phyloP scores from a whole-genome alignment of 2,329 filamentous ascomycete genomes.

The Diaporthe eres region DNA sequence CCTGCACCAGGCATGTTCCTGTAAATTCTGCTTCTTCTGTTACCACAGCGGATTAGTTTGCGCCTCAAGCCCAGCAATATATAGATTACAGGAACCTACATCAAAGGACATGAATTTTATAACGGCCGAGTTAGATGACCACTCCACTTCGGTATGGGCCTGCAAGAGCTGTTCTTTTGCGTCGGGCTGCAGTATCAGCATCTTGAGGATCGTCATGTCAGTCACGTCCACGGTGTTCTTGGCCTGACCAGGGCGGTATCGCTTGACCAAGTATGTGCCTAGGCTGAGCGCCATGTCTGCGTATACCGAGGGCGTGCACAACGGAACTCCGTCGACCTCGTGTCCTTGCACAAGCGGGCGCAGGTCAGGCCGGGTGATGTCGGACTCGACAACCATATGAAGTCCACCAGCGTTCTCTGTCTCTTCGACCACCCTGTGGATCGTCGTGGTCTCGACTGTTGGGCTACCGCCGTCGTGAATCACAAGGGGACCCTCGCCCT shows the following conservation, averaged over 20 bases:
- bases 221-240: conserved; percentile 70
- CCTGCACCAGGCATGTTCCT: conserved; percentile 75
- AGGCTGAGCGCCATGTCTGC: conserved; percentile 65
- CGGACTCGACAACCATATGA: conserved; percentile 75
- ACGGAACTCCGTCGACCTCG: conserved; percentile 74
- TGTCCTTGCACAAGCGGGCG: conserved; percentile 73
- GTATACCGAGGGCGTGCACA: conserved; percentile 73
- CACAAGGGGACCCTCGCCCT: conserved; percentile 7
- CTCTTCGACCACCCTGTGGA: conserved; percentile 8
- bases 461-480: conserved; percentile 60
- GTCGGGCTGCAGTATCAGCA: conserved; percentile 64
- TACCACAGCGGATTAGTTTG: neutral
- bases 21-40: conserved; percentile 66
- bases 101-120: conserved; percentile 74
- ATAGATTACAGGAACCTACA: conserved; percentile 41
- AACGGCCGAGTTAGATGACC: conserved; percentile 71
- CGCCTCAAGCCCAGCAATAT: neutral
- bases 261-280: conserved; percentile 74
- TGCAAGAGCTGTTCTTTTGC: conserved; percentile 69
- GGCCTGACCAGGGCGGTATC: neutral
- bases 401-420: neutral
- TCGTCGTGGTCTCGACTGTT: neutral
- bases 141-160: conserved; percentile 71
- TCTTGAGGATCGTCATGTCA: conserved; percentile 75
- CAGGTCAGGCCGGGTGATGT: conserved; percentile 74